Percentiles rank a stretch among this genome's conserved stretches.
Evolutionary conservation across 208 protist species (phyloP).

Genomic region (Acanthamoeba lenticulata): DNA sequence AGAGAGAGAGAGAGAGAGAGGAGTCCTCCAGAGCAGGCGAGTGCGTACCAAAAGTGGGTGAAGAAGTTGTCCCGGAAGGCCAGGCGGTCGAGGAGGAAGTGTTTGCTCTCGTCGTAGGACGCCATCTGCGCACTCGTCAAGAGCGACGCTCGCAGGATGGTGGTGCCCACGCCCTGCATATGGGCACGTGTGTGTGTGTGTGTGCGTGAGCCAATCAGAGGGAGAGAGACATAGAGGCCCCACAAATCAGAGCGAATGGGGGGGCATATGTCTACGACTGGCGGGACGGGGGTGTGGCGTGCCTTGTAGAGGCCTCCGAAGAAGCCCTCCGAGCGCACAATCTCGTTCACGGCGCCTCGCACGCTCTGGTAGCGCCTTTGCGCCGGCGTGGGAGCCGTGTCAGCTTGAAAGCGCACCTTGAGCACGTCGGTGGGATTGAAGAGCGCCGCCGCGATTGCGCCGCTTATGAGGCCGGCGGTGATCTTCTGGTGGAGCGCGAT

Average conservation of each 20-base stretch:
- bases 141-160: background rate
- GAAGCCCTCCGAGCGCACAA: background rate
- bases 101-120: conserved; percentile 3
- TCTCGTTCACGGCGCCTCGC: background rate
- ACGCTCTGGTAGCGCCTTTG: background rate
- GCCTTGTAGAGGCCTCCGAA: background rate
- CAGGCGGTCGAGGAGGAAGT: background rate
- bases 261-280: no score
- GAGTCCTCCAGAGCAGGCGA: no score
- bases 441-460: background rate
- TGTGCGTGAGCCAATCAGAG: no score
- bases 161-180: background rate
- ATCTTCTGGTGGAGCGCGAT: background rate
- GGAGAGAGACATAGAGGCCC: background rate
- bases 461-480: background rate
- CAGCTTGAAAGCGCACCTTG: background rate
- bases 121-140: conserved; percentile 5
- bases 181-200: background rate
- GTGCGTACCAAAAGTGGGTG: background rate
- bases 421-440: conserved; percentile 9
- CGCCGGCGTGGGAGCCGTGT: background rate
- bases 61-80: background rate
- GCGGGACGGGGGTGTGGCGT: no score
- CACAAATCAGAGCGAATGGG: no score
- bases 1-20: no score